Evolutionary conservation across 177 flowering plant genomes (phyloP), one percentile per base, ranked within the genome.

Genomic region (Vitis hybrid): DNA sequence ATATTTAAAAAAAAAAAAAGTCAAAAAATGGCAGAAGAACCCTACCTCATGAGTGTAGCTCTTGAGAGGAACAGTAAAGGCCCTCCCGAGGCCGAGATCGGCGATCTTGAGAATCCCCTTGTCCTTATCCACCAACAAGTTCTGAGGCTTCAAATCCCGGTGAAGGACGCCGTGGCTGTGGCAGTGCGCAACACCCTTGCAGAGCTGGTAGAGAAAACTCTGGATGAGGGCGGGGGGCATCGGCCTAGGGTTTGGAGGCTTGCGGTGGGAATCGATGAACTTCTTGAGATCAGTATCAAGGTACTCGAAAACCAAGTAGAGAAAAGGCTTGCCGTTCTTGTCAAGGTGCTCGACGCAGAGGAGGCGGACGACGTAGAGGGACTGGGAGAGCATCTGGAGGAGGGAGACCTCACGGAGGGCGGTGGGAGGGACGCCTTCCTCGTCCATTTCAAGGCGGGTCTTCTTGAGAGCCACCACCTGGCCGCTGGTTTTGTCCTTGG

Each of bases 401-500:
- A 95, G 89, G 4, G 98, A 93, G 60, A 95, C 84, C 82, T 95
- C 99, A 1, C 99, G 86, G 62, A 95, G 91, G 1, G 99, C 98
- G 39, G 99, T 95, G 11, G 99, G 99, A 3, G 99, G 99, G 2
- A 95, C 83, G 52, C 99, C 99, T 73, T 95, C 99, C 68, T 95
- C 99, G 86, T 95, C 99, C 99, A 93, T 93, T 70, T 95, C 98
- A 9, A 95, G 87, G 2, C 98, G 83, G 0, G 99, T 95, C 76
- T 95, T 95, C 88, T 95, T 95, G 50, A 95, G 83, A 0, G 99
- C 99, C 15, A 95, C 98, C 11, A 95, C 58, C 56, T 91, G 92
- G 0, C 98, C 98, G 1, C 88, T 90, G 14, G 72, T 70, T 69
- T 88, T 95, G 84, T 95, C 98, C 67, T 81, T 85, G 9, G 98